Base-by-base conservation (phyloP, 2,329 filamentous ascomycete species). In the Phaeosphaeriaceae sp. region DNA sequence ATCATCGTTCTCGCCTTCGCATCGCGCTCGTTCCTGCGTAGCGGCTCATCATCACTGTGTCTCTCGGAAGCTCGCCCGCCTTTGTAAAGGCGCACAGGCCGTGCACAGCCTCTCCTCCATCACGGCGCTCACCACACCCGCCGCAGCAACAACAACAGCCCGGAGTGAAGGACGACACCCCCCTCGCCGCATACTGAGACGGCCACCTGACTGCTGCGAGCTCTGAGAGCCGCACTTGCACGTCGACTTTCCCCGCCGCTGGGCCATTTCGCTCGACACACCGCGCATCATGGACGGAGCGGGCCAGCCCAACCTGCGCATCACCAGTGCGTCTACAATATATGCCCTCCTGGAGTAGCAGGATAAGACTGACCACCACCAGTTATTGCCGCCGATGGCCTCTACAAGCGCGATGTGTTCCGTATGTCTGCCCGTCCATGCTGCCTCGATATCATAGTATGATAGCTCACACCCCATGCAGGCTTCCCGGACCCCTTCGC, bases 401-500 rank as follows among this genome's bases (percentile, higher is more conserved):
- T 99, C 67, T 98, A 97, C 85, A 99, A 98, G 85, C 89, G 95
- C 81, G 95, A 99, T 91, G 93, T 99, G 61, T 98, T 99, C 81
- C 88, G 95, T 98, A 90, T 72, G 92, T 88, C 49, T 46, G 53
- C 56, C 57, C 36, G 10, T 44, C 20, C 25, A 36, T 48, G 57
- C 20, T 54, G 50, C 47, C 19, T 58, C 44, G 53, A 44, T 51
- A 45, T 24, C 48, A n/a, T 57, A 46, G 53, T 45, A 53, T 48
- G 31, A 52, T n/a, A 65, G 58, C 75, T 80, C 65, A 81, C 68
- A 57, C 46, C 5, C 22, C 24, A 45, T 54, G 47, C 59, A 98
- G 95, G 94, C 76, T 97, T 98, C 69, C 95, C 95, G 58, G 95
- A 99, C 79, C 95, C 95, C 22, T 99, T 99, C 77, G 94, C 95